phyloP scores from a whole-genome alignment of 495 filamentous ascomycete species.

The Cercophora sp. region DNA sequence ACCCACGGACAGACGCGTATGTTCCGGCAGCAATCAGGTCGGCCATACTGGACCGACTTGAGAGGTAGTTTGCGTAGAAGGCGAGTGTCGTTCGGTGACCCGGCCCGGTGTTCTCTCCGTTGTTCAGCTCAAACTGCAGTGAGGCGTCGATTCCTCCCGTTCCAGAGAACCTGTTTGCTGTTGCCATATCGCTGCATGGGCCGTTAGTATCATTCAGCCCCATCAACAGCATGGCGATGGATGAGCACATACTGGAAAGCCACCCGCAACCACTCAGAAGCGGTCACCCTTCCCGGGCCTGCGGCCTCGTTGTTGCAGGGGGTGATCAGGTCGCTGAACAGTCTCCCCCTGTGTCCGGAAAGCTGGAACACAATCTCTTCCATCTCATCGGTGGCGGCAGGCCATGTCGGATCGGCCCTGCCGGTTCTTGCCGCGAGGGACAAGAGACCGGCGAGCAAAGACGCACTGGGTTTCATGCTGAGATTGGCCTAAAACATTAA shows the following conservation, averaged over 20 bases:
- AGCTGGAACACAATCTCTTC: slow-evolving; percentile 61
- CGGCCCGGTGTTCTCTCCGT: slow-evolving; percentile 55
- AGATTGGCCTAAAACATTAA: slow-evolving; percentile 14
- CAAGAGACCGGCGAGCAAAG: slow-evolving; percentile 28
- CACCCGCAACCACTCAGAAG: slow-evolving; percentile 59
- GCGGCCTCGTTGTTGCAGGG: slow-evolving; percentile 55
- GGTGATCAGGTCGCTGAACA: slow-evolving; percentile 53
- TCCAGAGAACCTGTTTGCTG: slow-evolving; percentile 43
- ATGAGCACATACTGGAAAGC: slow-evolving; percentile 48
- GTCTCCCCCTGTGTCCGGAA: slow-evolving; percentile 46
- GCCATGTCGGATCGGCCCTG: slow-evolving; percentile 55
- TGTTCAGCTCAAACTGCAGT: slow-evolving; percentile 53
- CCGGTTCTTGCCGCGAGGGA: slow-evolving; percentile 27
- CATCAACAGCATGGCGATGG: too few species aligned
- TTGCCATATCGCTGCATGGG: slow-evolving; percentile 57
- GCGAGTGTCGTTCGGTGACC: slow-evolving; percentile 55
- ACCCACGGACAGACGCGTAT: slow-evolving; percentile 53
- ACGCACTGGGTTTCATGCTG: slow-evolving; percentile 23
- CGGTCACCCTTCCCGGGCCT: slow-evolving; percentile 51
- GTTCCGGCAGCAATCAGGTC: slow-evolving; percentile 60
- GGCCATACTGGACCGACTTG: slow-evolving; percentile 45
- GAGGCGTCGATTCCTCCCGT: slow-evolving; percentile 59
- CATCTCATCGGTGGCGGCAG: slow-evolving; percentile 54
- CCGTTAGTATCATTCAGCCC: too few species aligned
- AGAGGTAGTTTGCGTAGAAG: slow-evolving; percentile 51